These are phyloP conservation scores for Mallotus repandus DNA, from an alignment of 441 rosid species.

Conservation along the genomic window DNA sequence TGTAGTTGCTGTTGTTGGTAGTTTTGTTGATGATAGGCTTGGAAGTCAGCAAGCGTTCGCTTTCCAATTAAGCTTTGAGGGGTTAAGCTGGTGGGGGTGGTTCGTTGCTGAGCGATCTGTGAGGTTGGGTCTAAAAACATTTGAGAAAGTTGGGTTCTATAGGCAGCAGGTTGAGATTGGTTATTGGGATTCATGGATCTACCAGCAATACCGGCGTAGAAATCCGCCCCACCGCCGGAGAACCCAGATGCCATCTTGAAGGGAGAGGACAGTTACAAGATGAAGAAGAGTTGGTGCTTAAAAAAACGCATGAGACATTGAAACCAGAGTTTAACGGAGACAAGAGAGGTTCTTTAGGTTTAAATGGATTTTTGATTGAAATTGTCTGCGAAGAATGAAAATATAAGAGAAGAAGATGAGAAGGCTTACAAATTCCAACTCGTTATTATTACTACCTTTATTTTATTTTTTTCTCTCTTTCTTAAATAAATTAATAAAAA, in stretches of 20 bases:
- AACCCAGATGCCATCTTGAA: conserved; percentile 71
- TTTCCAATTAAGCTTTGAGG: conserved; percentile 46
- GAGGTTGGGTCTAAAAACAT: conserved; percentile 49
- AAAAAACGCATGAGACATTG: conserved; percentile 37
- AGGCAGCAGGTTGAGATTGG: conserved; percentile 35
- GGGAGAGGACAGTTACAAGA: conserved; percentile 14
- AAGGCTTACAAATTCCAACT: conserved; percentile 31
- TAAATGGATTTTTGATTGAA: conserved; percentile 19
- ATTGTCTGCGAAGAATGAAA: conserved; percentile 31
- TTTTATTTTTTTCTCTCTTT: conserved; percentile 11
- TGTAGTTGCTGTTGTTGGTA: conserved; percentile 27
- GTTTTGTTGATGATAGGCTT: conserved; percentile 39
- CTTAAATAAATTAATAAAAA: conserved; percentile 5
- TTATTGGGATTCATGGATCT: conserved; percentile 50
- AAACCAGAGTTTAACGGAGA: background rate
- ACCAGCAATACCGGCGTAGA: conserved; percentile 48
- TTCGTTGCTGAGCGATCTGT: conserved; percentile 53
- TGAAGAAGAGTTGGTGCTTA: conserved; percentile 23
- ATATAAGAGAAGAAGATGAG: conserved; percentile 18
- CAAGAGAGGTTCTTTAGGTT: conserved; percentile 11
- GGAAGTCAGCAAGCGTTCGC: conserved; percentile 68
- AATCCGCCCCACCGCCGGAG: conserved; percentile 63
- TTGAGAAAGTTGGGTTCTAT: conserved; percentile 50
- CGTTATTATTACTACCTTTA: conserved; percentile 17
- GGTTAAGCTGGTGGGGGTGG: conserved; percentile 22